Evolutionary conservation across 2,329 filamentous ascomycete species (phyloP).

Genomic region (Epicoccum nigrum): DNA sequence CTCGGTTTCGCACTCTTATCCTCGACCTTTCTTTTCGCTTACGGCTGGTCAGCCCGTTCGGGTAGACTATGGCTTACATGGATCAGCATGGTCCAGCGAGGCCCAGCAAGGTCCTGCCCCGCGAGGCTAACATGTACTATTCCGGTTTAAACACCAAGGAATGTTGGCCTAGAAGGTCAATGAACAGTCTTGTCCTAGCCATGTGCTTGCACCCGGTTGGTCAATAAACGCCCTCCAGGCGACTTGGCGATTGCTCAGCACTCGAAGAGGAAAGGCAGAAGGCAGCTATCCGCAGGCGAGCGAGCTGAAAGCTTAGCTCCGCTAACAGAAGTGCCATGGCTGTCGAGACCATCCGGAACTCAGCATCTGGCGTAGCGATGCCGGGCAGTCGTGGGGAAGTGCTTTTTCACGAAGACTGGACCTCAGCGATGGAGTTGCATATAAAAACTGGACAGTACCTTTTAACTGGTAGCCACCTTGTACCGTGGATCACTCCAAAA

Average conservation of each 20-base stretch:
- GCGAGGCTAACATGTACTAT: too few relatives aligned
- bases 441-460: background rate
- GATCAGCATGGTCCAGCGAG: background rate
- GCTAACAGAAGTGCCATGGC: constrained; percentile 1
- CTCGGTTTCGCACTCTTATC: too few relatives aligned
- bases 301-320: constrained; percentile 6
- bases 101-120: too few relatives aligned
- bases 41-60: background rate
- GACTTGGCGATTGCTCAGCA: background rate
- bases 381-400: background rate
- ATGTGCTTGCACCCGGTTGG: background rate
- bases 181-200: background rate
- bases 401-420: background rate
- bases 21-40: too few relatives aligned
- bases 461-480: background rate
- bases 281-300: constrained; percentile 1
- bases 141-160: too few relatives aligned
- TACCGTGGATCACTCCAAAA: too few relatives aligned
- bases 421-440: background rate
- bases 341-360: background rate
- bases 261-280: background rate
- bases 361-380: constrained; percentile 1
- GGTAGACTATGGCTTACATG: background rate
- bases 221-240: background rate
- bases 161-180: background rate